These are phyloP conservation scores for Aspergillus tamarii DNA, from an alignment of 2,329 filamentous ascomycete genomes.

Conservation along the genomic window DNA sequence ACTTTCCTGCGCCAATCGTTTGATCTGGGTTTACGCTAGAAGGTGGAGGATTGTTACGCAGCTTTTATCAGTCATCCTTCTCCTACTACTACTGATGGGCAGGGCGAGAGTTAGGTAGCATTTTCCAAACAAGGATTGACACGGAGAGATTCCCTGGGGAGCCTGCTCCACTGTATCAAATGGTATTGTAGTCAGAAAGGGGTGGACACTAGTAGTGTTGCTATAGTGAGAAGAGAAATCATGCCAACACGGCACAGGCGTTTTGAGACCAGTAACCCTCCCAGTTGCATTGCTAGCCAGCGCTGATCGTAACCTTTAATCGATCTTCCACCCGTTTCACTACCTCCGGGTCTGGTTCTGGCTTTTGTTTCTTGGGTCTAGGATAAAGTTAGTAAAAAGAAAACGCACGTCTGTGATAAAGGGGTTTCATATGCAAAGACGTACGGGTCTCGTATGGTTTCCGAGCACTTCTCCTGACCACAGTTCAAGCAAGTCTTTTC, in stretches of 20 bases:
- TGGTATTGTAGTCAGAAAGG: neutral
- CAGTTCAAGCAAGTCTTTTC: constrained; percentile 42
- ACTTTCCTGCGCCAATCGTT: neutral
- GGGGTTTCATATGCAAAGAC: constrained; percentile 17
- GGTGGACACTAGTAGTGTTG: neutral
- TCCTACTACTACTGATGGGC: neutral
- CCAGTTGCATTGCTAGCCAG: constrained; percentile 5
- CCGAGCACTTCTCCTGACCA: constrained; percentile 44
- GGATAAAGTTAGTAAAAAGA: constrained; percentile 7
- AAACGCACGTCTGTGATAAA: neutral
- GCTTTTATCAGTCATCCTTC: neutral
- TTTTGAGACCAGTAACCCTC: neutral
- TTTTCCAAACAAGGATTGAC: neutral
- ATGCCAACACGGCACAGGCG: neutral
- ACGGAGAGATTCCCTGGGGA: neutral
- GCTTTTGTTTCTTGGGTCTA: constrained; percentile 46
- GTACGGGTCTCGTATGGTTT: constrained; percentile 48
- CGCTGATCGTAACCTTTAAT: constrained; percentile 29
- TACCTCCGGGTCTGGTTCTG: constrained; percentile 43
- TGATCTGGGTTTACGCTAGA: neutral
- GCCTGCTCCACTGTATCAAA: neutral
- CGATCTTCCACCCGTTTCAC: constrained; percentile 44
- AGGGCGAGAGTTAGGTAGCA: neutral
- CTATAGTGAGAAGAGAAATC: neutral
- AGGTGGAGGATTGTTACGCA: neutral